Percentiles rank a stretch among this genome's conserved stretches.
Conservation (phyloP, 257 asterid genomes). For the Rubia yunnanensis region DNA sequence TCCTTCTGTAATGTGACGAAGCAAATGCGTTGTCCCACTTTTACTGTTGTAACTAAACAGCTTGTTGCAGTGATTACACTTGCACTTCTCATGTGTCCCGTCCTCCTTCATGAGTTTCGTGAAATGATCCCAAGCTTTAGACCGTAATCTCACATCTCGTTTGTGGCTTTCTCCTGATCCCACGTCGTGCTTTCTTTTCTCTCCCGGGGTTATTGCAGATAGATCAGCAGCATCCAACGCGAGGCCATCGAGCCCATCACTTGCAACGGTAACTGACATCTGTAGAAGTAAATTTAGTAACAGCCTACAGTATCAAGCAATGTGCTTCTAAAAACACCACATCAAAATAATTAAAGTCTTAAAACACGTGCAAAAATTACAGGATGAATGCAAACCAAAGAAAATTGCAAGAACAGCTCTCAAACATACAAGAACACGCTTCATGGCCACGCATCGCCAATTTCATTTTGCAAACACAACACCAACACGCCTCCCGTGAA, state of each 20-base stretch:
- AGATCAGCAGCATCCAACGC: constrained; percentile 40
- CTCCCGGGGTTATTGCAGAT: constrained; percentile 52
- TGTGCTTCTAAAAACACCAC: neutral
- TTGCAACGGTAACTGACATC: constrained; percentile 39
- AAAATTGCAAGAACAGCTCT: neutral
- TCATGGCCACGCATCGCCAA: neutral
- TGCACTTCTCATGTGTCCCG: constrained; percentile 65
- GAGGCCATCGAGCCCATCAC: constrained; percentile 35
- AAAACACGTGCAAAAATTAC: neutral
- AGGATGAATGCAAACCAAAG: no score
- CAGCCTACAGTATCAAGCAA: neutral
- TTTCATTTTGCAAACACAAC: neutral
- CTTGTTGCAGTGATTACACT: constrained; percentile 75
- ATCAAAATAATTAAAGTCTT: neutral
- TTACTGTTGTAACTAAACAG: constrained; percentile 61
- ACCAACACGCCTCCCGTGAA: neutral
- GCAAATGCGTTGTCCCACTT: constrained; percentile 84
- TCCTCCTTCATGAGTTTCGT: constrained; percentile 73
- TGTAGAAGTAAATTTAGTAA: constrained; percentile 9
- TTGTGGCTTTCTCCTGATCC: constrained; percentile 41
- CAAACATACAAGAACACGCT: neutral
- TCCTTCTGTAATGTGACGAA: constrained; percentile 75
- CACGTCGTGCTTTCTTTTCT: constrained; percentile 68
- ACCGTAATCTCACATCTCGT: constrained; percentile 64
- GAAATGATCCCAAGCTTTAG: constrained; percentile 86